Evolutionary conservation across 1,139 yeast species (phyloP), one percentile per base, ranked within the genome.

Genomic region (Saccharomyces pastorianus): DNA sequence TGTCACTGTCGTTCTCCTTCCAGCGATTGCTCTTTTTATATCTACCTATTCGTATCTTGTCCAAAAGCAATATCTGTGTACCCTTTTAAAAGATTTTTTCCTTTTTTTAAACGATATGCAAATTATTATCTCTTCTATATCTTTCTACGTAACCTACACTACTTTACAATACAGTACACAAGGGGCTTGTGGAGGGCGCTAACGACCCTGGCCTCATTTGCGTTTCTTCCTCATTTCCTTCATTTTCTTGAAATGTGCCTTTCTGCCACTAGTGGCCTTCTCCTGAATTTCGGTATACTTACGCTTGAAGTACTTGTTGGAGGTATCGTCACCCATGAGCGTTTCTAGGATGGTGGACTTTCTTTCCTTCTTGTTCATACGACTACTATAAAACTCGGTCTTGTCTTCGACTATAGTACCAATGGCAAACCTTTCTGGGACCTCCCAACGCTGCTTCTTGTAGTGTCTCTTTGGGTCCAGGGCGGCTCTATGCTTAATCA

Each of bases 381-480:
- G 76, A n/a, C 85, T 76, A 46, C 88, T 82, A 71, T 77, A 87
- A 68, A 78, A 88, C 67, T 90, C 97, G 0, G 88, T 79, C 59
- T 85, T 82, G 49, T 91, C 95, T 64, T 87, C 95, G 20, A 91
- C 71, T 41, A 93, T 81, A 0, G 97, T 90, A 11, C 99, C 99
- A 66, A 88, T 80, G 59, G 91, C 95, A 70, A 93, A 90, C 60
- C 77, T 82, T 65, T 88, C 89, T 23, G 96, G 96, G 5, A 81
- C 76, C 53, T 78, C 79, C 85, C 95, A 88, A 27, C 83, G 85
- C 55, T 87, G 95, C 70, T 88, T 88, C 72, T 88, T 89, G 72
- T 93, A 93, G 72, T 90, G 96, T 64, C 98, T 81, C 71, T 93
- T 93, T 5, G 98, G 98, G 67, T 93, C 99, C 59, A 93, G 77